phyloP scores from a whole-genome alignment of 2,329 filamentous ascomycete genomes.

The Botryotinia convoluta region DNA sequence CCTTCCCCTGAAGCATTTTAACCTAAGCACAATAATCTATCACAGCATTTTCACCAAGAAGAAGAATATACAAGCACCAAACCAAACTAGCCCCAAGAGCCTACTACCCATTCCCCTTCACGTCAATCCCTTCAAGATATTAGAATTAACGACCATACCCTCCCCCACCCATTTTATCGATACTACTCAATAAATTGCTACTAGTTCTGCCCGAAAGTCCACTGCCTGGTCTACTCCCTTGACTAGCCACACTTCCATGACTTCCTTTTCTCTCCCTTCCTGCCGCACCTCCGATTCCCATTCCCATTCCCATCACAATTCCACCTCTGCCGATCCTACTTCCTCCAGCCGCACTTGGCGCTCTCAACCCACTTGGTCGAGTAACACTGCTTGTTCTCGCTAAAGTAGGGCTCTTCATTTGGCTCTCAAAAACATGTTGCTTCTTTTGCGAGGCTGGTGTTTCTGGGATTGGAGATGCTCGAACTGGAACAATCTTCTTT shows the following conservation, averaged over 20 bases:
- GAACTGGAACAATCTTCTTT: neutral
- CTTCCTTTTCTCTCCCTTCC: slow-evolving; percentile 27
- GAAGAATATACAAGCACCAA: slow-evolving; percentile 21
- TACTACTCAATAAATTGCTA: slow-evolving; percentile 78
- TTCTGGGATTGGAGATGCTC: slow-evolving; percentile 31
- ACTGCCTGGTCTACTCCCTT: slow-evolving; percentile 33
- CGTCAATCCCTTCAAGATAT: neutral
- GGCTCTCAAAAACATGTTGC: slow-evolving; percentile 5
- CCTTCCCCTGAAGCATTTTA: neutral
- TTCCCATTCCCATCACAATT: slow-evolving; percentile 23
- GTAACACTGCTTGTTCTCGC: slow-evolving; percentile 54
- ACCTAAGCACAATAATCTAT: slow-evolving; percentile 7
- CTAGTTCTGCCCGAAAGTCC: slow-evolving; percentile 43
- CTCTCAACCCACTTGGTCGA: slow-evolving; percentile 57
- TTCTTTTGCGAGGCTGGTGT: slow-evolving; percentile 24
- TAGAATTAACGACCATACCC: slow-evolving; percentile 7
- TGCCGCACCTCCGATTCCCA: neutral
- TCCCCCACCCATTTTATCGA: slow-evolving; percentile 77
- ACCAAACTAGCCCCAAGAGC: neutral
- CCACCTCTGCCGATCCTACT: slow-evolving; percentile 45
- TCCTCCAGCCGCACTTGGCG: slow-evolving; percentile 50
- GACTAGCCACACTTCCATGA: slow-evolving; percentile 41
- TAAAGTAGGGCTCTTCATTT: slow-evolving; percentile 30
- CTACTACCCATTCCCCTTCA: neutral
- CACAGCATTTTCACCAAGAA: neutral